These are phyloP conservation scores for Poa pratensis DNA, from an alignment of 176 grass and related monocot genomes.

Conservation along the genomic window DNA sequence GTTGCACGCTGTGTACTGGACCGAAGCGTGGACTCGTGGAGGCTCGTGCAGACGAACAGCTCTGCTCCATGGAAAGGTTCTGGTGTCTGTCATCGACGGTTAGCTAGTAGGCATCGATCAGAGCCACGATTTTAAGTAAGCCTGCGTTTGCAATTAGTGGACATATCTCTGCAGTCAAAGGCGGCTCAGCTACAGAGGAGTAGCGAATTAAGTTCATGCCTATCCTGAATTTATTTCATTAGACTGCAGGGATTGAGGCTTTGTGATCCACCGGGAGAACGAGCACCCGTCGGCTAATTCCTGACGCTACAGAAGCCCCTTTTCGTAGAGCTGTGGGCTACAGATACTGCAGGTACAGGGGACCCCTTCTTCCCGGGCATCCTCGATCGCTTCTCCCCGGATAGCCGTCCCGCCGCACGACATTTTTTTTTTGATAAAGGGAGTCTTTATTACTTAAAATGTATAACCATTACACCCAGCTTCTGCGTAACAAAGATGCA, in stretches of 20 bases:
- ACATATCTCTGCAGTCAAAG: not conserved
- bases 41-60: not conserved
- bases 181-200: not conserved
- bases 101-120: not conserved
- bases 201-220: not conserved
- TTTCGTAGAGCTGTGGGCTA: not conserved
- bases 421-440: not conserved
- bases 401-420: not conserved
- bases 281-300: not conserved
- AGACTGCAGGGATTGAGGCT: not conserved
- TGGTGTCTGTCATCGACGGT: not conserved
- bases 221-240: slow-evolving; percentile 5
- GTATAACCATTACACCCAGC: too few relatives aligned
- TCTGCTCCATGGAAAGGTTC: not conserved
- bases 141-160: slow-evolving; percentile 27
- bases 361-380: not conserved
- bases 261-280: not conserved
- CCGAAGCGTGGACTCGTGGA: not conserved
- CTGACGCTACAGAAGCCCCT: not conserved
- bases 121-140: slow-evolving; percentile 23
- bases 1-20: not conserved
- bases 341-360: not conserved
- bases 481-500: too few relatives aligned
- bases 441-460: too few relatives aligned
- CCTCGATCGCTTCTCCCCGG: not conserved